Base-by-base conservation (phyloP, 2,329 filamentous ascomycete species). In the Volutella citrinella region DNA sequence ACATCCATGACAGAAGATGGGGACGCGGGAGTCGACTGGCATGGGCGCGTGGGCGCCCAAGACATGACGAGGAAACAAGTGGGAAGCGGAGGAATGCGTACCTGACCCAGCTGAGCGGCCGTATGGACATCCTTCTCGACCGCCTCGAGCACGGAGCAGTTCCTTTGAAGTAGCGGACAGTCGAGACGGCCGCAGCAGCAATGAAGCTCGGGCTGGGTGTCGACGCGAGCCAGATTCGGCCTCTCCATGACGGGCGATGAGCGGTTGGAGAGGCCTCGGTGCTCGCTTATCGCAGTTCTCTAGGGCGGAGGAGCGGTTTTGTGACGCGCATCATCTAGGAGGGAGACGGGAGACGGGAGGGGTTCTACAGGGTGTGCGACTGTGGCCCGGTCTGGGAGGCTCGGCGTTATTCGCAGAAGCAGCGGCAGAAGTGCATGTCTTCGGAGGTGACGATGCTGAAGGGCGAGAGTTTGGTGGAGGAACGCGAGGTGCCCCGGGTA, bases 71-170 rank as follows among this genome's bases (percentile, higher is more conserved):
- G n/a, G n/a, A n/a, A n/a, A n/a, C n/a, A n/a, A n/a, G n/a, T 27
- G 40, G 30, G 52, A 43, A 45, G 33, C 34, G 44, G 43, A 44
- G 45, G 75, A 43, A 40, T 46, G 78, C 87, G 59, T 83, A 96
- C 91, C 85, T 96, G 87, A 47, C 93, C 93, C 52, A 96, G 76
- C 58, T 84, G 77, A 30, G 89, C 93, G 24, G 93, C 93, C 32
- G 80, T 87, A 52, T 82, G 81, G 34, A 96, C 85, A 66, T 96
- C 87, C 52, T 83, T 84, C 65, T 97, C 91, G 46, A 97, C 74
- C 42, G 78, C 83, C 50, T 87, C 82, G 28, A 97, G 72, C 43
- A 88, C 73, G 27, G 76, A 73, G 60, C 81, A 82, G 64, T 91
- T 96, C 65, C 90, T 83, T 61, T 78, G 80, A 43, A 96, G 74